These are phyloP conservation scores for Melampsora americana DNA, from an alignment of 1,284 basidiomycete genomes.

Conservation along the genomic window DNA sequence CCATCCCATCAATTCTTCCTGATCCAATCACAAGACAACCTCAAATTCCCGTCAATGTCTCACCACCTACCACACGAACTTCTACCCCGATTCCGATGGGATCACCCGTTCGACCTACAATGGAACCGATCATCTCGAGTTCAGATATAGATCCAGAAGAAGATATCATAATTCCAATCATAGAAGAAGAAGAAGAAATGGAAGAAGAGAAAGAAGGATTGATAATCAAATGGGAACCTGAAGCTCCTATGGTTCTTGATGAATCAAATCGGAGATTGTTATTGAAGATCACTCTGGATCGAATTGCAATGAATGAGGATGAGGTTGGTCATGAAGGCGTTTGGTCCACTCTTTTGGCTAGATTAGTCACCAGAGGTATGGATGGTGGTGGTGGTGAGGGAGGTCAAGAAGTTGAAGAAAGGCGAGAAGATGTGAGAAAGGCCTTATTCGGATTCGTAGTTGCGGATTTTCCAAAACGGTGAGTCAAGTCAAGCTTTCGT, in stretches of 20 bases:
- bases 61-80: constrained; percentile 8
- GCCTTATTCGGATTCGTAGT: constrained; percentile 81
- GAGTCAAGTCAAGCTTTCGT: constrained; percentile 47
- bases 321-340: constrained; percentile 60
- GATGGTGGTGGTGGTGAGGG: constrained; percentile 56
- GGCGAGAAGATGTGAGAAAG: constrained; percentile 71
- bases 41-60: background rate
- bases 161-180: constrained; percentile 7
- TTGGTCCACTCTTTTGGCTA: constrained; percentile 85
- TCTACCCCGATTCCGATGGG: background rate
- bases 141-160: constrained; percentile 11
- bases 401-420: constrained; percentile 42
- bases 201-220: constrained; percentile 56
- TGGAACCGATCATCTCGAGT: constrained; percentile 13
- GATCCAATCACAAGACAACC: constrained; percentile 9
- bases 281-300: constrained; percentile 47
- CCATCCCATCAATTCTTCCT: too few species aligned
- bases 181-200: constrained; percentile 52
- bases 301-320: constrained; percentile 25
- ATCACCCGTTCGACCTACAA: constrained; percentile 33
- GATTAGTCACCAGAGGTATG: constrained; percentile 80
- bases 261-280: constrained; percentile 42
- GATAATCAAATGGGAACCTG: constrained; percentile 66
- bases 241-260: constrained; percentile 50
- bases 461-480: constrained; percentile 78